Conservation (phyloP, 169 alveolate genomes). For the Cryptosporidium ryanae region DNA sequence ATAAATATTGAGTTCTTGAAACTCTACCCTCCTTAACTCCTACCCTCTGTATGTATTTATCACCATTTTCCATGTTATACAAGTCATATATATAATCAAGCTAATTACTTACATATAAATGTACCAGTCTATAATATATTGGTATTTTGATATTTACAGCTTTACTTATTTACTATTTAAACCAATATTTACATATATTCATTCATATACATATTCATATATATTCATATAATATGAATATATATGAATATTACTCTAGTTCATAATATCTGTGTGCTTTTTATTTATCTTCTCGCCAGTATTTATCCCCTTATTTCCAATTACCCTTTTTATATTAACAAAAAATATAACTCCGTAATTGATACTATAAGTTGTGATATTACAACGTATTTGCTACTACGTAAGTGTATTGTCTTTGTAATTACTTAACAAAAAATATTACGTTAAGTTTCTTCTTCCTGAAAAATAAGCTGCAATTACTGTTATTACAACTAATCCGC, state of each 20-base stretch:
- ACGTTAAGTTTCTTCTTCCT: too few relatives aligned
- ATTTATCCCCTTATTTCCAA: too few relatives aligned
- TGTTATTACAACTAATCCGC: too few relatives aligned
- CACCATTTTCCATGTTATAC: conserved; percentile 70
- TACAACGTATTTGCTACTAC: too few relatives aligned
- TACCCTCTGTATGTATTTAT: conserved; percentile 45
- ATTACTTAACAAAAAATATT: too few relatives aligned
- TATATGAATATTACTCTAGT: background rate
- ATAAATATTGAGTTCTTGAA: conserved; percentile 55
- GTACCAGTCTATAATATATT: background rate
- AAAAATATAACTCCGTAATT: too few relatives aligned
- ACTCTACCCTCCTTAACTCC: conserved; percentile 68
- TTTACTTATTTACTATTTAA: background rate
- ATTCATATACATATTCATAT: background rate
- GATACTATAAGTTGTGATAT: too few relatives aligned
- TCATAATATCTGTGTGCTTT: too few relatives aligned
- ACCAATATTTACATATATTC: background rate
- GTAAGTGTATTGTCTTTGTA: too few relatives aligned
- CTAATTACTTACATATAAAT: background rate
- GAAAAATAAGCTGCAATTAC: too few relatives aligned
- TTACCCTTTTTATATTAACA: too few relatives aligned
- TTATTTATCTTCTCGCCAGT: too few relatives aligned
- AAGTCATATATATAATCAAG: background rate
- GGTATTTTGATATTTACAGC: background rate
- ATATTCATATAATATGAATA: background rate